These are phyloP conservation scores for Tephrocybe sp. DNA, from an alignment of 768 basidiomycete species.

Conservation along the genomic window DNA sequence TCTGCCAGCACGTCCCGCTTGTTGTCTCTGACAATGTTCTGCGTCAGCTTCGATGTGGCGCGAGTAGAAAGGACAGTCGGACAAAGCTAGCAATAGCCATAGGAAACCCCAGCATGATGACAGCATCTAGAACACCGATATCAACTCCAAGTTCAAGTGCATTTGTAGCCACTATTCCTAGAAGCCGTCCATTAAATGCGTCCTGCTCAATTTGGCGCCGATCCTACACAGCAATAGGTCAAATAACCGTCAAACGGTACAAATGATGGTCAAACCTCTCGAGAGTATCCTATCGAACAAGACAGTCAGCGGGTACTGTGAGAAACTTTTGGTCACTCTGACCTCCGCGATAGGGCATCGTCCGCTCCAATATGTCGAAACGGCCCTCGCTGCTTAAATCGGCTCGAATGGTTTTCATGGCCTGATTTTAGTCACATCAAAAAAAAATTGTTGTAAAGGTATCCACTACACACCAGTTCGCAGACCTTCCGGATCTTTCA, in stretches of 20 bases:
- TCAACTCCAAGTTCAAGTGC: constrained; percentile 91
- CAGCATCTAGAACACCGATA: constrained; percentile 84
- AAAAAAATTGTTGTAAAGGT: not conserved
- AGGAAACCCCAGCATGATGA: constrained; percentile 88
- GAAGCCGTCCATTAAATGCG: constrained; percentile 78
- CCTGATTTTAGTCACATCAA: constrained; percentile 39
- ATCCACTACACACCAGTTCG: constrained; percentile 56
- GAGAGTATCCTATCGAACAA: constrained; percentile 59
- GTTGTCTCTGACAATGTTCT: constrained; percentile 69
- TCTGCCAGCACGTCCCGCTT: constrained; percentile 85
- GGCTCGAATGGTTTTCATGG: constrained; percentile 72
- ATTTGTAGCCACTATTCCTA: constrained; percentile 88
- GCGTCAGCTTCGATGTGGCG: not conserved
- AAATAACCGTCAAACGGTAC: not conserved
- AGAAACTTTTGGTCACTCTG: constrained; percentile 13
- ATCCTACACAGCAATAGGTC: constrained; percentile 43
- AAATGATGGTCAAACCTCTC: constrained; percentile 41
- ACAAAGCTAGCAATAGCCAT: constrained; percentile 79
- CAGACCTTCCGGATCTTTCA: constrained; percentile 74
- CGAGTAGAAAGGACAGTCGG: constrained; percentile 18
- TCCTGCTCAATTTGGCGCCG: constrained; percentile 81
- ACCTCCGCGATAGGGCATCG: constrained; percentile 87
- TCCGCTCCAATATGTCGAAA: constrained; percentile 68
- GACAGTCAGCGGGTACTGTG: not conserved
- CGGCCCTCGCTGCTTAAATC: constrained; percentile 75